Conservation (phyloP, 768 basidiomycete genomes). For the Rhizopogon sp. region DNA sequence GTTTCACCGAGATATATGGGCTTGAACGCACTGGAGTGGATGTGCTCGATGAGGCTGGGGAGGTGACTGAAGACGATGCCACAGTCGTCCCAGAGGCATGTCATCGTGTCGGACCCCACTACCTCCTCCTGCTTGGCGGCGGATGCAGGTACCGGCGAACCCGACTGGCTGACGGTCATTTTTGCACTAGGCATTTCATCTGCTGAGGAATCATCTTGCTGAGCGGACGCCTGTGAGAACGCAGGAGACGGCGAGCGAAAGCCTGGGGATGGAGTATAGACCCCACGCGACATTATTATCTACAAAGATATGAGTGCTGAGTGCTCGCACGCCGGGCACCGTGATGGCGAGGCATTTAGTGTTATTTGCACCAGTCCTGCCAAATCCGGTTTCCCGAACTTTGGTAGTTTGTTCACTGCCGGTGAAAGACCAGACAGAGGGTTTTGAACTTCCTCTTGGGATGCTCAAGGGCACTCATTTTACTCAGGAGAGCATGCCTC, state of each 20-base stretch:
- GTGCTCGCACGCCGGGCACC: background rate
- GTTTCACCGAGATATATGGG: background rate
- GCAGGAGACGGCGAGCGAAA: constrained; percentile 38
- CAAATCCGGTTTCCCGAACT: background rate
- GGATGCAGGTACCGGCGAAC: constrained; percentile 18
- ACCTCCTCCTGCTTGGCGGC: constrained; percentile 15
- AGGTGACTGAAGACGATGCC: constrained; percentile 67
- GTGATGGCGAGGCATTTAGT: background rate
- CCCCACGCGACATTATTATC: constrained; percentile 17
- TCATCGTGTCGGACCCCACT: constrained; percentile 49
- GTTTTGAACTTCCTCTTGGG: too few relatives aligned
- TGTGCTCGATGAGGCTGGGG: constrained; percentile 73
- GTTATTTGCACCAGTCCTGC: background rate
- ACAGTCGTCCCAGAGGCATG: constrained; percentile 85
- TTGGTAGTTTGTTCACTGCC: too few relatives aligned
- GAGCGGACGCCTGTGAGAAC: constrained; percentile 30
- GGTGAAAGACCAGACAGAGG: too few relatives aligned
- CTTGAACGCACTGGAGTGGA: constrained; percentile 63
- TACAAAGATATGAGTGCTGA: background rate
- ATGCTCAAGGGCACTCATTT: too few relatives aligned
- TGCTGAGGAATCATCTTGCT: constrained; percentile 22
- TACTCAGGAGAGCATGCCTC: too few relatives aligned
- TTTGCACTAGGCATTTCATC: constrained; percentile 15
- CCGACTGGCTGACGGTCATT: constrained; percentile 7
- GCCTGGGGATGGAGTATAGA: constrained; percentile 33